Percentiles rank a stretch among this genome's conserved stretches.
phyloP scores from a whole-genome alignment of 1,284 basidiomycete genomes.

The Ceratobasidium sp. region DNA sequence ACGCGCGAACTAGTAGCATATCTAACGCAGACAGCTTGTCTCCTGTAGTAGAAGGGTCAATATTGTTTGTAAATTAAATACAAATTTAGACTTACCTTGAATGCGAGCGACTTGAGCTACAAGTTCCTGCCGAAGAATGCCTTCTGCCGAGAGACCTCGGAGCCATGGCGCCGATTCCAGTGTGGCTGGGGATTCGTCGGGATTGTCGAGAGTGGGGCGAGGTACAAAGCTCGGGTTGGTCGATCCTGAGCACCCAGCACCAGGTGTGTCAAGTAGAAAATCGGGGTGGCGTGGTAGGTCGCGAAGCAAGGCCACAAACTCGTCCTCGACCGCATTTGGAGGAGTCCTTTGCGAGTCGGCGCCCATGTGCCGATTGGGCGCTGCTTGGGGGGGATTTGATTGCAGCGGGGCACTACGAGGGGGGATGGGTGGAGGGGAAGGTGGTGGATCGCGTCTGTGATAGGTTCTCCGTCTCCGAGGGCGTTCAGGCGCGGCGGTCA shows the following conservation, averaged over 20 bases:
- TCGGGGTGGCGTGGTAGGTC: neutral
- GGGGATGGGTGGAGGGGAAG: neutral
- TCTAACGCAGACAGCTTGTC: neutral
- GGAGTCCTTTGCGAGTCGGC: neutral
- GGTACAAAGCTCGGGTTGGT: neutral
- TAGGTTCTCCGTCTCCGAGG: neutral
- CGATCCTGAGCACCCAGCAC: neutral
- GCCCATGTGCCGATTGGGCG: no score
- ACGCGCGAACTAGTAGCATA: neutral
- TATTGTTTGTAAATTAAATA: neutral
- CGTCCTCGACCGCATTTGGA: neutral
- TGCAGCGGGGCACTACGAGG: neutral
- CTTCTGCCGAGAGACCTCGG: neutral
- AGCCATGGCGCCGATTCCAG: slow-evolving; percentile 17
- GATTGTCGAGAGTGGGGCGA: neutral
- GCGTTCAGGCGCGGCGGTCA: neutral
- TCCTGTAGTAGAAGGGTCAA: neutral
- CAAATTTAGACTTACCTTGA: neutral
- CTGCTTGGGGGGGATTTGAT: neutral
- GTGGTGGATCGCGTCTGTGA: neutral
- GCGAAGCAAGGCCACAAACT: neutral
- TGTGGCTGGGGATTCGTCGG: neutral
- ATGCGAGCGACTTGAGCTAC: neutral
- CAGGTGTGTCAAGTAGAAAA: neutral
- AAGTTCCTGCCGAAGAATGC: neutral